Evolutionary conservation across 345 rosid species (phyloP), one percentile per base, ranked within the genome.

Genomic region (Zanthoxylum bungeanum): DNA sequence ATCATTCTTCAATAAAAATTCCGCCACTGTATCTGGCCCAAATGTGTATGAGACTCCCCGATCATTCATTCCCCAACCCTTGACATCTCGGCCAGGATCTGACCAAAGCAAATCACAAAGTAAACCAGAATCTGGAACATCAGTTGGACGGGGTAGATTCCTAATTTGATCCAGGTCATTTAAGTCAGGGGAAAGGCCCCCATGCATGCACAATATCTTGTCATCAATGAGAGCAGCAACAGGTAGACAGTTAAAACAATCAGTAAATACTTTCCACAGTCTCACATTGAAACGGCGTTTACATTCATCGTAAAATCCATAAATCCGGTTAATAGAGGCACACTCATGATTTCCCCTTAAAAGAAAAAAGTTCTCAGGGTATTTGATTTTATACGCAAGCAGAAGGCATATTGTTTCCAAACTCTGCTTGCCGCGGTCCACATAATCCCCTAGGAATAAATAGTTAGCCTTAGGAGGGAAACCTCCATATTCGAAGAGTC

Each of bases 401-500:
- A 92, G 79, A 77, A 93, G 90, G 80, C 98, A 93, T 74, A 93
- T 90, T 55, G 98, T 91, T 80, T 93, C 98, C 81, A 93, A 79
- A 85, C 98, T 91, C 76, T 91, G 98, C 86, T 93, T 93, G 75
- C 98, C 98, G 66, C 97, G 97, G 75, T 93, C 98, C n/a, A 93
- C 97, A 72, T 93, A 93, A 73, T 93, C 98, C 60, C 97, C 97
- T 31, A 93, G 76, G 80, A 93, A 93, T 74, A 93, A 79, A 75
- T 93, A 93, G 80, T 93, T 93, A 51, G 93, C 89, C 61, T 70
- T 79, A 0, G 98, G 98, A 79, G 98, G 98, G 67, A 89, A 91
- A 42, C 98, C 95, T 37, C 97, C 98, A 63, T 91, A 91, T 74
- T 91, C 97, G 72, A 93, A 93, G 51, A 91, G 97, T 78, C 93